Percentiles rank a stretch among this genome's conserved stretches.
phyloP scores from a whole-genome alignment of 208 protist genomes.

The Leishmania amazonensis region DNA sequence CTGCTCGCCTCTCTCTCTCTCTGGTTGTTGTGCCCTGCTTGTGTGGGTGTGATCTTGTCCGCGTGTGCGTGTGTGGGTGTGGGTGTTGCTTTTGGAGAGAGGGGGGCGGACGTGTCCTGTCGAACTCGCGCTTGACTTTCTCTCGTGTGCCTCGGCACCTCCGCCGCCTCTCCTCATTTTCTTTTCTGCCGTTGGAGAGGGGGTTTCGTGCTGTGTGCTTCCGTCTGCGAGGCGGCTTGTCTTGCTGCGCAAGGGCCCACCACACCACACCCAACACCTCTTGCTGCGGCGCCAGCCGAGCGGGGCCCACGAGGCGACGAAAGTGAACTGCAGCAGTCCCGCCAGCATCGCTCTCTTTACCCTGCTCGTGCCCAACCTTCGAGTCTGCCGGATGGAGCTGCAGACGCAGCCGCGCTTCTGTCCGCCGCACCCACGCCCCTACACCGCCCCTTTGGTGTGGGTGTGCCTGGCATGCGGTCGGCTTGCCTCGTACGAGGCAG shows the following conservation, averaged over 20 bases:
- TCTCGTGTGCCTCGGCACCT: no score
- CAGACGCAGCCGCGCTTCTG: neutral
- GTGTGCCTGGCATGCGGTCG: conserved; percentile 36
- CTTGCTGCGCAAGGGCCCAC: neutral
- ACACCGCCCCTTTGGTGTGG: conserved; percentile 23
- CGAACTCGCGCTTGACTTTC: neutral
- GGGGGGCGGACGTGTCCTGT: no score
- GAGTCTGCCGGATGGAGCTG: neutral
- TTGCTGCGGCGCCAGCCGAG: neutral
- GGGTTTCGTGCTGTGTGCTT: neutral
- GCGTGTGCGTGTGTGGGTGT: neutral
- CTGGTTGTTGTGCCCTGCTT: neutral
- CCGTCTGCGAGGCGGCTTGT: neutral
- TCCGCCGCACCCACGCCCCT: neutral
- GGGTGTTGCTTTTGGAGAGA: neutral
- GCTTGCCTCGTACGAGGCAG: conserved; percentile 23
- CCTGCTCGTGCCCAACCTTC: neutral
- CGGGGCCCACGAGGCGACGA: no score
- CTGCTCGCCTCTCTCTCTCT: neutral
- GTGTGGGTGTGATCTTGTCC: neutral
- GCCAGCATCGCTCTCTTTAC: no score
- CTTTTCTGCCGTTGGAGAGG: neutral
- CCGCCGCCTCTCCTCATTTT: neutral
- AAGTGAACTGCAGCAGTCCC: no score
- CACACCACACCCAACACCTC: neutral